Evolutionary conservation across 768 basidiomycete genomes (phyloP).

Genomic region (Calocybe gangraenosa): DNA sequence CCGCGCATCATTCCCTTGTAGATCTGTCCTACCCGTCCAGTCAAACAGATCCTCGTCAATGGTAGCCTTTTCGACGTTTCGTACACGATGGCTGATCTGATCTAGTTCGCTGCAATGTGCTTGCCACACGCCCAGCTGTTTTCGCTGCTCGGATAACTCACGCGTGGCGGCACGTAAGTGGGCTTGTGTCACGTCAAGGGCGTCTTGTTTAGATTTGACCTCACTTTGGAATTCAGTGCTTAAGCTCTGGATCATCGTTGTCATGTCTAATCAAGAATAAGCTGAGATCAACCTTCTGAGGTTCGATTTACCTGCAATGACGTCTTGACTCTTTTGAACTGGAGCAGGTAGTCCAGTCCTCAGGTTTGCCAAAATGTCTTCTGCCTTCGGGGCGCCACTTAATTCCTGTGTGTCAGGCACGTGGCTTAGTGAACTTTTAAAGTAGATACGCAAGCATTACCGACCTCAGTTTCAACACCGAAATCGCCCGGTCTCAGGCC

Average conservation of each 20-base stretch:
- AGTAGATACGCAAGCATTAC: constrained; percentile 20
- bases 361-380: constrained; percentile 74
- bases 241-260: constrained; percentile 75
- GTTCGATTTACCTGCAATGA: constrained; percentile 58
- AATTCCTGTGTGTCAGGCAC: constrained; percentile 51
- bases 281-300: constrained; percentile 1
- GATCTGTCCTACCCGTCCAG: constrained; percentile 75
- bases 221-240: constrained; percentile 78
- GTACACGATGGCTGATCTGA: constrained; percentile 71
- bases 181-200: constrained; percentile 81
- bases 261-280: constrained; percentile 58
- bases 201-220: constrained; percentile 81
- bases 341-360: constrained; percentile 73
- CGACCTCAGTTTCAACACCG: constrained; percentile 87
- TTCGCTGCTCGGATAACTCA: constrained; percentile 86
- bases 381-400: constrained; percentile 64
- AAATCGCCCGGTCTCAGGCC: constrained; percentile 93
- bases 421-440: neutral
- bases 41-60: constrained; percentile 79
- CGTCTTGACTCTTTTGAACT: constrained; percentile 84
- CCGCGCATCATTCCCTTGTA: constrained; percentile 34
- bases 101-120: constrained; percentile 72
- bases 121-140: constrained; percentile 78
- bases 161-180: constrained; percentile 88
- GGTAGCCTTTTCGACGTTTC: constrained; percentile 80